Percentiles rank a stretch among this genome's conserved stretches.
Conservation (phyloP, 441 rosid species). For the Populus hybrid region DNA sequence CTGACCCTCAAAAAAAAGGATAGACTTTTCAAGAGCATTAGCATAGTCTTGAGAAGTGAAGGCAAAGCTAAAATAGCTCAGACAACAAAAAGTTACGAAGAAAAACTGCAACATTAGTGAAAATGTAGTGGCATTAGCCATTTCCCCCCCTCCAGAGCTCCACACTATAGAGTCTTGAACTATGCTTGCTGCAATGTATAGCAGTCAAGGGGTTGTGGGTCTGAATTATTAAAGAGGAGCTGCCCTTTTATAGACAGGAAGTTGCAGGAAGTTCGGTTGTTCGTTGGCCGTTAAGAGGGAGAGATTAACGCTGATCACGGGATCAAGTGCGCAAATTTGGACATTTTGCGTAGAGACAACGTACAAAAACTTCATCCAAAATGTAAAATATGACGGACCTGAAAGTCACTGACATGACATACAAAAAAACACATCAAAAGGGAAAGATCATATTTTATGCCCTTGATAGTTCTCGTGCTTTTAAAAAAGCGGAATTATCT, state of each 20-base stretch:
- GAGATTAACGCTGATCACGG: slow-evolving; percentile 39
- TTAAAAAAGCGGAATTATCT: neutral
- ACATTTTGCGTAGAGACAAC: slow-evolving; percentile 23
- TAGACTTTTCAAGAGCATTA: slow-evolving; percentile 76
- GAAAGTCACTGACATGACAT: slow-evolving; percentile 3
- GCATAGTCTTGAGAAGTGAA: slow-evolving; percentile 62
- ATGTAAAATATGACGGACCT: neutral
- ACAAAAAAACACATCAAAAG: neutral
- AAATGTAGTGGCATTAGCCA: slow-evolving; percentile 24
- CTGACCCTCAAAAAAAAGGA: slow-evolving; percentile 93
- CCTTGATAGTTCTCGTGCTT: slow-evolving; percentile 12
- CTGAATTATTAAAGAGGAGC: slow-evolving; percentile 6
- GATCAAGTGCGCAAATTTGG: slow-evolving; percentile 47
- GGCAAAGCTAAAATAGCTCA: slow-evolving; percentile 30
- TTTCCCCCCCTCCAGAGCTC: neutral
- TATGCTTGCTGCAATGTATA: neutral
- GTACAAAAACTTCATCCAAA: slow-evolving; percentile 17
- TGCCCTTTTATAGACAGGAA: slow-evolving; percentile 34
- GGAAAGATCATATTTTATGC: neutral
- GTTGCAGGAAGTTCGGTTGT: slow-evolving; percentile 24
- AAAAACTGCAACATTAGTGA: slow-evolving; percentile 15
- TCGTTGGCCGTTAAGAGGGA: slow-evolving; percentile 35
- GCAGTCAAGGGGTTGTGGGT: neutral
- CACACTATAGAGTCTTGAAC: neutral
- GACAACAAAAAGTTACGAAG: slow-evolving; percentile 22